These are phyloP conservation scores for Penicillium diatomitis DNA, from an alignment of 495 filamentous ascomycete genomes.

Conservation along the genomic window DNA sequence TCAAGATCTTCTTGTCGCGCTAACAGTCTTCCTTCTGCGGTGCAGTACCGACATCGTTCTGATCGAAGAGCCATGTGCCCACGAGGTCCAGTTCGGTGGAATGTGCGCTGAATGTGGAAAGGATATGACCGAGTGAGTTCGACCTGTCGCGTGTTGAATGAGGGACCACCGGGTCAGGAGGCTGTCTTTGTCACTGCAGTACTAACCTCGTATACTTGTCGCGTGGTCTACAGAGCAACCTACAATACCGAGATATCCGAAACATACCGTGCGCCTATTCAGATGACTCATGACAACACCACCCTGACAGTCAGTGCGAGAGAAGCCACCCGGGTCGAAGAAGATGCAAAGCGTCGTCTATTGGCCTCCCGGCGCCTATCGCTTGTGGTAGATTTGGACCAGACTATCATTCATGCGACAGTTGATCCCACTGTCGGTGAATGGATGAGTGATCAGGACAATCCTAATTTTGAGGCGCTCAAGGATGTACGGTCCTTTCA, in stretches of 20 bases:
- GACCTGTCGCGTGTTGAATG: neutral
- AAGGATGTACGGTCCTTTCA: slow-evolving; percentile 83
- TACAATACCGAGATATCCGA: slow-evolving; percentile 52
- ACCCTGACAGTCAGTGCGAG: slow-evolving; percentile 61
- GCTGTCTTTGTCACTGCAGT: neutral
- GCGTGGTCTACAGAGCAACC: slow-evolving; percentile 29
- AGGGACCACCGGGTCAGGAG: no score
- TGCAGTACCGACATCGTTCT: slow-evolving; percentile 52
- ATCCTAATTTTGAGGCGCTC: slow-evolving; percentile 85
- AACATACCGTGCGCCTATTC: slow-evolving; percentile 76
- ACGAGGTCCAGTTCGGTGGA: slow-evolving; percentile 82
- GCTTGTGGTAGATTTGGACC: slow-evolving; percentile 92
- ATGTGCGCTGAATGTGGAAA: slow-evolving; percentile 89
- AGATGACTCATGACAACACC: slow-evolving; percentile 86
- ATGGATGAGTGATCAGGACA: slow-evolving; percentile 81
- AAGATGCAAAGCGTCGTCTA: slow-evolving; percentile 75
- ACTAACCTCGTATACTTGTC: neutral
- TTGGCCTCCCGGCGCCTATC: slow-evolving; percentile 74
- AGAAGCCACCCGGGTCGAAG: slow-evolving; percentile 73
- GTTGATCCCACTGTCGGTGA: slow-evolving; percentile 94
- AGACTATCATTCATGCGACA: slow-evolving; percentile 97
- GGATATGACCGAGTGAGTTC: slow-evolving; percentile 79
- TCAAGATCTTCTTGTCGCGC: no score
- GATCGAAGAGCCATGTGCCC: slow-evolving; percentile 84
- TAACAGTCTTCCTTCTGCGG: neutral